A percentile compares a stretch with the other conserved stretches of the same genome.
Evolutionary conservation across 2,329 filamentous ascomycete species (phyloP).

Genomic region (Trichoderma breve): DNA sequence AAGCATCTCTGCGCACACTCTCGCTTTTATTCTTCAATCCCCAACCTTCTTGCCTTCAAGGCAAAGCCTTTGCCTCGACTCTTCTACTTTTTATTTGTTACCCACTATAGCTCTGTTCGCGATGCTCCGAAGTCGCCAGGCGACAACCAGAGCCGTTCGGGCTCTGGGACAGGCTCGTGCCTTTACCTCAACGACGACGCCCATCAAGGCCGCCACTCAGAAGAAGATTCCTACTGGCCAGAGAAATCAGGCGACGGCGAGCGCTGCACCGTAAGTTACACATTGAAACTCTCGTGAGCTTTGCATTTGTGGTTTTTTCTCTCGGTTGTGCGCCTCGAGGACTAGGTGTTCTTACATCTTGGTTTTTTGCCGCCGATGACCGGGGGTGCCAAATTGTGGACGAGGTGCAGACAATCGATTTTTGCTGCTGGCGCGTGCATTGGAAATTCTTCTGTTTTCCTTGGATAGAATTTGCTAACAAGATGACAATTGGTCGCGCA

Average conservation of each 20-base stretch:
- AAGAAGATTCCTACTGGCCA: constrained; percentile 42
- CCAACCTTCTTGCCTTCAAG: not conserved
- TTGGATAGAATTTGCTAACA: constrained; percentile 84
- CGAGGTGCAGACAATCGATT: not conserved
- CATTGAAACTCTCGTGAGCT: not conserved
- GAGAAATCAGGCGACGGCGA: constrained; percentile 51
- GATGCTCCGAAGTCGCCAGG: constrained; percentile 52
- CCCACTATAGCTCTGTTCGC: constrained; percentile 24
- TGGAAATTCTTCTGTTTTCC: not conserved
- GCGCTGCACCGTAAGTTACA: constrained; percentile 24
- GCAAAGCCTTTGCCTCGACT: not conserved
- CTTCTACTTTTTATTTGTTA: not conserved
- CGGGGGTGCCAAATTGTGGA: constrained; percentile 88
- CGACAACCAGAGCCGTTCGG: constrained; percentile 46
- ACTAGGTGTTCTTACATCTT: not conserved
- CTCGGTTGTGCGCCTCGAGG: not conserved
- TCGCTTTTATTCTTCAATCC: not conserved
- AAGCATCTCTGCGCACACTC: not conserved
- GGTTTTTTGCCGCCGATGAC: not conserved
- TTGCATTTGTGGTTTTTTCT: not conserved
- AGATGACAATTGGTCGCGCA: constrained; percentile 84
- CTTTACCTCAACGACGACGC: constrained; percentile 42
- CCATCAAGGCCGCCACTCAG: constrained; percentile 35
- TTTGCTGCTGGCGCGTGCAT: constrained; percentile 36
- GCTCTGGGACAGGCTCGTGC: constrained; percentile 41